Evolutionary conservation across 2,329 filamentous ascomycete species (phyloP).

Genomic region (Hypomyces rosellus): DNA sequence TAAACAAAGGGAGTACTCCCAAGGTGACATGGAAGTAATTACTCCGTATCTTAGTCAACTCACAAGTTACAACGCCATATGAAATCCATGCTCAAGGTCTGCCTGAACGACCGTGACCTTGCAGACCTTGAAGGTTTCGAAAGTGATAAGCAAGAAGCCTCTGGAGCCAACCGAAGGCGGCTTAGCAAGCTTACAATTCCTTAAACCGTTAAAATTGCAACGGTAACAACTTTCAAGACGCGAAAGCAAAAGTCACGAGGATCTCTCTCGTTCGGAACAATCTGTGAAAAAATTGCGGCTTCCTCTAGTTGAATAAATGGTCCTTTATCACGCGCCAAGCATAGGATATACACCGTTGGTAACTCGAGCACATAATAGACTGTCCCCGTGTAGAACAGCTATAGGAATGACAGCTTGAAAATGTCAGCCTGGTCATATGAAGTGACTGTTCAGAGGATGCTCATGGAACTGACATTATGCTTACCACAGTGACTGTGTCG

Average conservation of each 20-base stretch:
- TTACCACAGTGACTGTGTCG: too few species aligned
- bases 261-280: constrained; percentile 69
- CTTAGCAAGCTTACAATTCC: constrained; percentile 32
- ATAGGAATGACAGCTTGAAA: too few species aligned
- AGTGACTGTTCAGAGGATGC: too few species aligned
- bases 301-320: constrained; percentile 67
- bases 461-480: too few species aligned
- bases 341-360: constrained; percentile 67
- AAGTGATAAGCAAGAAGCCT: constrained; percentile 3
- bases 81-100: too few species aligned
- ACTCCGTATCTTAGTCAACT: too few species aligned
- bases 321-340: constrained; percentile 57
- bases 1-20: too few species aligned
- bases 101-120: too few species aligned
- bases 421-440: too few species aligned
- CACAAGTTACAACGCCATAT: too few species aligned
- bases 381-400: constrained; percentile 64
- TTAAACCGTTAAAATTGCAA: constrained; percentile 55
- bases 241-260: constrained; percentile 66
- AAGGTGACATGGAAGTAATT: too few species aligned
- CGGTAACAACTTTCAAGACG: constrained; percentile 74
- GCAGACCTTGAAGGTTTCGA: constrained; percentile 37
- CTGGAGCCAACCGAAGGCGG: constrained; percentile 8
- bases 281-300: constrained; percentile 49
- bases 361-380: constrained; percentile 51